Evolutionary conservation across 2,329 filamentous ascomycete species (phyloP), one percentile per base, ranked within the genome.

Genomic region (Neonectria sp.): DNA sequence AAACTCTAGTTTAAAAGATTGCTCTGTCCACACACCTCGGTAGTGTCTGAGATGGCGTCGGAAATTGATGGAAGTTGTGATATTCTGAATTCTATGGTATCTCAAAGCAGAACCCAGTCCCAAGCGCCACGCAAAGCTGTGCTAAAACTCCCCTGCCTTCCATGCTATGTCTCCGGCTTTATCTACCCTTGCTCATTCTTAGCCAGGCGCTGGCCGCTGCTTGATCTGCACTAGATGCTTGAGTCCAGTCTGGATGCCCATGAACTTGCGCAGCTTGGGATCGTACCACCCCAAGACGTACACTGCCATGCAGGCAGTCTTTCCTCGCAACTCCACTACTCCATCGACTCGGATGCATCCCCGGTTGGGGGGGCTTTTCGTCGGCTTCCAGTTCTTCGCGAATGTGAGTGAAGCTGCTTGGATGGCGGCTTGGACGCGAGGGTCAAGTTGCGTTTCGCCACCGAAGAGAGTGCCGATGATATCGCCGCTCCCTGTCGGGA

Each of bases 251-350:
- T 86, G 74, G 15, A 82, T 77, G 33, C 74, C 74, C 67, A 79
- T 82, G 58, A 83, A 88, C 52, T 79, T 80, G 67, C 83, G 82
- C 46, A 83, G 84, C 75, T 88, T 86, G 2, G 89, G 88, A 73
- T 91, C 84, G 77, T 87, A 91, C 77, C 84, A 88, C 2, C 82
- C 86, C 12, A 78, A 65, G 2, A 88, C 87, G 66, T 89, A 86
- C 13, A 90, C 79, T 3, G 84, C 82, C 61, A 90, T 75, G 56
- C 81, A 80, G 1, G 83, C 83, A 25, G 78, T 82, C 2, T 84
- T 76, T 2, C 86, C 82, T 46, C 84, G 80, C 2, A 90, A 64
- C 68, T 90, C 86, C 2, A 91, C 83, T 12, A 89, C 75, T 0
- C 89, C 89, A 17, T 85, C 85, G 1, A 91, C 82, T 2, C 80